phyloP scores from a whole-genome alignment of 1,284 basidiomycete species.

The Ceratorhiza oryzae-sativae region DNA sequence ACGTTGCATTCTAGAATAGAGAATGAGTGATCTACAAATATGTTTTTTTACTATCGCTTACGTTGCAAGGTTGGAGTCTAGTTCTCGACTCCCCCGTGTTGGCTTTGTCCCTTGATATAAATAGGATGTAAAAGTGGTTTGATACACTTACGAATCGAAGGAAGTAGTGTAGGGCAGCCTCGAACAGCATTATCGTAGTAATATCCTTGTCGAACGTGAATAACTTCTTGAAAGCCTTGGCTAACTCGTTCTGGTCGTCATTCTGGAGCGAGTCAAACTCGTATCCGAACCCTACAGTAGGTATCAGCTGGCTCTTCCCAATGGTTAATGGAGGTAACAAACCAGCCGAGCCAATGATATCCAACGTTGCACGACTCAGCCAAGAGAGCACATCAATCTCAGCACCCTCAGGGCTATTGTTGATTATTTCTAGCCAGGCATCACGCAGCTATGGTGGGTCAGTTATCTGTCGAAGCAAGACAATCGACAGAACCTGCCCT shows the following conservation, averaged over 20 bases:
- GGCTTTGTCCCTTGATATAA: slow-evolving; percentile 24
- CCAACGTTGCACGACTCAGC: slow-evolving; percentile 66
- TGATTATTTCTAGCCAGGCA: slow-evolving; percentile 25
- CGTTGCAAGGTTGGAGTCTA: slow-evolving; percentile 15
- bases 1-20: slow-evolving; percentile 14
- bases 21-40: too few species aligned
- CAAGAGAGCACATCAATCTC: slow-evolving; percentile 61
- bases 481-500: slow-evolving; percentile 1
- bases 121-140: slow-evolving; percentile 43
- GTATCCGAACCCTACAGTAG: slow-evolving; percentile 61
- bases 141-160: slow-evolving; percentile 10
- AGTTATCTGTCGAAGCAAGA: neutral
- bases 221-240: slow-evolving; percentile 52
- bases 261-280: slow-evolving; percentile 58
- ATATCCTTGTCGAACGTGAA: slow-evolving; percentile 42
- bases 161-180: neutral
- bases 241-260: slow-evolving; percentile 53
- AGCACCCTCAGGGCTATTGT: slow-evolving; percentile 7
- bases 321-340: neutral
- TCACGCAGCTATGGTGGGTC: slow-evolving; percentile 38
- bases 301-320: neutral
- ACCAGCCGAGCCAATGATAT: slow-evolving; percentile 73
- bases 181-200: slow-evolving; percentile 32
- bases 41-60: neutral
- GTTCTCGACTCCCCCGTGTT: neutral